A percentile compares a stretch with the other conserved stretches of the same genome.
phyloP scores from a whole-genome alignment of 208 protist genomes.

The Leishmania martiniquensis region DNA sequence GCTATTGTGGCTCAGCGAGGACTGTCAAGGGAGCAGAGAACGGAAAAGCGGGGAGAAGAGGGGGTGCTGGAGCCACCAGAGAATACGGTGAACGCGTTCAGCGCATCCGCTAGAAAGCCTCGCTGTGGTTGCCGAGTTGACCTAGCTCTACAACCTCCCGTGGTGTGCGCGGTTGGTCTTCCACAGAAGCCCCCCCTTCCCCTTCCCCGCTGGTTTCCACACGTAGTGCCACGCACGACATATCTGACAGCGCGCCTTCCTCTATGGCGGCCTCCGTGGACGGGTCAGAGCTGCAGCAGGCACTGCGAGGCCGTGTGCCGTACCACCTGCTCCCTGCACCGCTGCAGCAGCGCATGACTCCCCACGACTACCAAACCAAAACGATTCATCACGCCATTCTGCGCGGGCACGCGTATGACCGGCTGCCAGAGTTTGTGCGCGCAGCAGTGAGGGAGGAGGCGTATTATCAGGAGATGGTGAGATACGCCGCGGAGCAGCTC shows the following conservation, averaged over 20 bases:
- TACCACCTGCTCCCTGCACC: conserved; percentile 59
- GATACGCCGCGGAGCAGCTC: conserved; percentile 42
- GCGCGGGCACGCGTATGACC: conserved; percentile 62
- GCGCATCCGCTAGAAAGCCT: background rate
- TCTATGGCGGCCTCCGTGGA: conserved; percentile 31
- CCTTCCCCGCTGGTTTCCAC: background rate
- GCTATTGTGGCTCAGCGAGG: background rate
- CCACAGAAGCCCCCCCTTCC: background rate
- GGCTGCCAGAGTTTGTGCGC: conserved; percentile 68
- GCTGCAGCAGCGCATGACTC: conserved; percentile 67
- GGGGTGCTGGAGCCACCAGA: background rate
- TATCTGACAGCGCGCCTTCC: background rate
- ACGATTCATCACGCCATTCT: conserved; percentile 48
- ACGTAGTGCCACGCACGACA: background rate
- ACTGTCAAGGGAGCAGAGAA: background rate
- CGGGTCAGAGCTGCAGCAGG: conserved; percentile 60
- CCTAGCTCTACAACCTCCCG: background rate
- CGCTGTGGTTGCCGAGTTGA: background rate
- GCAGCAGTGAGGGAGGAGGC: conserved; percentile 47
- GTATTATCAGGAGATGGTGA: conserved; percentile 83
- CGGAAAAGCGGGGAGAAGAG: background rate
- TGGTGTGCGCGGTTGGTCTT: background rate
- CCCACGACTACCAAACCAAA: conserved; percentile 51
- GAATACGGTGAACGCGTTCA: background rate
- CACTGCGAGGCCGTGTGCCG: conserved; percentile 48